These are phyloP conservation scores for Ailanthus altissimus DNA, from an alignment of 345 rosid genomes.

Conservation along the genomic window DNA sequence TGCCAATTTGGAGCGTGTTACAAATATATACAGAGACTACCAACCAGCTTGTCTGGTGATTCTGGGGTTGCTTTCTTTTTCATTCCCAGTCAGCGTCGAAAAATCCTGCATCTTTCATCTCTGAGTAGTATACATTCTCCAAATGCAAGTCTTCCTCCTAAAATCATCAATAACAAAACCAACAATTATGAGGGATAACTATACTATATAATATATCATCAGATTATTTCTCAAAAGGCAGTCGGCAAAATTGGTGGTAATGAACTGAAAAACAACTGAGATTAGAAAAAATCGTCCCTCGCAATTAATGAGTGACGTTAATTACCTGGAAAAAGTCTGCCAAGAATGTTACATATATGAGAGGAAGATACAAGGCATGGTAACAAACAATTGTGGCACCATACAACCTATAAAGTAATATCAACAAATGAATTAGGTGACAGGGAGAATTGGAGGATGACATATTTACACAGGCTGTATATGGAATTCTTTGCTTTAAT, in stretches of 20 bases:
- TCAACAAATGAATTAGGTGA: not conserved
- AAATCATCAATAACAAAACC: constrained; percentile 15
- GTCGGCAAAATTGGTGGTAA: not conserved
- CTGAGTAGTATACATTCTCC: constrained; percentile 88
- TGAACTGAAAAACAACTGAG: not conserved
- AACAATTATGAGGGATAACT: not conserved
- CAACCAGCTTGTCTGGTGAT: not conserved
- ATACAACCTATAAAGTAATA: constrained; percentile 64
- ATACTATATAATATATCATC: not conserved
- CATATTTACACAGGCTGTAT: not conserved
- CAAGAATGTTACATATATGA: constrained; percentile 68
- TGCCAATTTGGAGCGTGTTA: not conserved
- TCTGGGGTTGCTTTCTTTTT: constrained; percentile 4
- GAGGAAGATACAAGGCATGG: constrained; percentile 85
- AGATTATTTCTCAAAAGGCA: not conserved
- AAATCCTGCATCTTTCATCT: constrained; percentile 96
- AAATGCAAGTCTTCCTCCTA: constrained; percentile 84
- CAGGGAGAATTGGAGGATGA: not conserved
- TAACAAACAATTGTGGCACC: constrained; percentile 65
- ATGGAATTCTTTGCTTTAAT: not conserved
- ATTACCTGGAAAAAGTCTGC: constrained; percentile 92
- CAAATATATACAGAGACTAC: constrained; percentile 29
- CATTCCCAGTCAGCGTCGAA: constrained; percentile 89
- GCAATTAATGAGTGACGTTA: not conserved
- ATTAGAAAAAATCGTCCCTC: not conserved